These are phyloP conservation scores for Pinus albicaulis DNA, from an alignment of 75 land plant species.

Conservation along the genomic window DNA sequence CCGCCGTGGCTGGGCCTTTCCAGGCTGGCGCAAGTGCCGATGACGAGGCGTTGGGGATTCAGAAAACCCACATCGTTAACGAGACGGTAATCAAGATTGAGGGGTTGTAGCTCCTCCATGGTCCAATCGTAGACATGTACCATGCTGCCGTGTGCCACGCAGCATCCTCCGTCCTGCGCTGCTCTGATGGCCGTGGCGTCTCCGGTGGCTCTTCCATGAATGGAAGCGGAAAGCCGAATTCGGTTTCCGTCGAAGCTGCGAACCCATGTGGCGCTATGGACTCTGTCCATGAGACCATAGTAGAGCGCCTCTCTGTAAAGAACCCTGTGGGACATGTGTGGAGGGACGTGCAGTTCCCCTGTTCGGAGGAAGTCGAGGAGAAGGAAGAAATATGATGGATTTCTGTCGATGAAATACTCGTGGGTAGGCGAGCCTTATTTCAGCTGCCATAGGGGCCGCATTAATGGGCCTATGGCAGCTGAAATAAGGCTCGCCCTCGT, in stretches of 20 bases:
- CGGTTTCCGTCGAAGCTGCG: constrained; percentile 66
- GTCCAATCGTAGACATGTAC: constrained; percentile 90
- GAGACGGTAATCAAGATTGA: constrained; percentile 66
- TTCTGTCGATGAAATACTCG: constrained; percentile 80
- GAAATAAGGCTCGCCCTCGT: no score
- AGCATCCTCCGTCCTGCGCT: constrained; percentile 78
- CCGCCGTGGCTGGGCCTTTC: constrained; percentile 55
- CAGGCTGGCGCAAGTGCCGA: constrained; percentile 61
- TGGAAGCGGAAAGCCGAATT: constrained; percentile 30
- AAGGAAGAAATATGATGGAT: constrained; percentile 75
- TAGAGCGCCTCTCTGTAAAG: constrained; percentile 68
- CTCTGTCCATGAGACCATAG: constrained; percentile 72
- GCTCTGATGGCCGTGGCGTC: constrained; percentile 86
- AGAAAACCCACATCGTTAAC: constrained; percentile 84
- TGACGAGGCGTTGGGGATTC: constrained; percentile 43
- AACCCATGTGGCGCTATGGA: constrained; percentile 63
- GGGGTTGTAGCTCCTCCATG: constrained; percentile 62
- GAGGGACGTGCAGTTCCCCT: constrained; percentile 64
- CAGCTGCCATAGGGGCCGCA: no score
- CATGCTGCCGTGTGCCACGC: constrained; percentile 80
- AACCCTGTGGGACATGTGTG: constrained; percentile 52
- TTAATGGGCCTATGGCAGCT: no score
- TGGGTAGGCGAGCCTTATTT: no score
- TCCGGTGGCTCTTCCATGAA: constrained; percentile 65
- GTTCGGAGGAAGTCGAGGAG: constrained; percentile 91